phyloP scores from a whole-genome alignment of 371 early-diverging fungal genomes.

The Synchytrium microbalum region DNA sequence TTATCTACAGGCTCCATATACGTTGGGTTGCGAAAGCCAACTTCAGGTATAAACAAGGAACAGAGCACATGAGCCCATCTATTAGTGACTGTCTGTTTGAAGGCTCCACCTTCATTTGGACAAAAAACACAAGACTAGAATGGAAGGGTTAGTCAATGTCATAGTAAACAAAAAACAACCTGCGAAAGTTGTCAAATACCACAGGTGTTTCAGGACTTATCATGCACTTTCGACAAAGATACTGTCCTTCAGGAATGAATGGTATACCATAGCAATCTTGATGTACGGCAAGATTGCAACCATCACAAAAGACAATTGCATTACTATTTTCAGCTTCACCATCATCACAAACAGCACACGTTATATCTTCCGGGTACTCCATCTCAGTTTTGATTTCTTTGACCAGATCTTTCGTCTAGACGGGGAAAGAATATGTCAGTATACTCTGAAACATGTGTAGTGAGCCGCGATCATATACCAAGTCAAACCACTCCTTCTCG shows the following conservation, averaged over 20 bases:
- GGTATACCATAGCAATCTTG: slow-evolving; percentile 99
- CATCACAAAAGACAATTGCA: slow-evolving; percentile 98
- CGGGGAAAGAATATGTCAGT: neutral
- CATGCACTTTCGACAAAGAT: slow-evolving; percentile 97
- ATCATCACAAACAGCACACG: slow-evolving; percentile 92
- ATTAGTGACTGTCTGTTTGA: slow-evolving; percentile 88
- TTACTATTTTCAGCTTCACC: slow-evolving; percentile 95
- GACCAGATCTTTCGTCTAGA: slow-evolving; percentile 50
- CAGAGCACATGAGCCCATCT: slow-evolving; percentile 96
- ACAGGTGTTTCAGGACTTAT: slow-evolving; percentile 84
- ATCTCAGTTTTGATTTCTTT: slow-evolving; percentile 32
- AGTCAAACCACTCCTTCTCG: slow-evolving; percentile 95
- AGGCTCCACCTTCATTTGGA: slow-evolving; percentile 90
- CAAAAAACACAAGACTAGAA: slow-evolving; percentile 80
- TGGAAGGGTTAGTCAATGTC: neutral
- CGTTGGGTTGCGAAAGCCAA: slow-evolving; percentile 76
- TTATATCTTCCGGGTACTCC: slow-evolving; percentile 63
- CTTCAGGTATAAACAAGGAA: slow-evolving; percentile 94
- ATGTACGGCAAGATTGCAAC: slow-evolving; percentile 98
- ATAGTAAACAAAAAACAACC: slow-evolving; percentile 3
- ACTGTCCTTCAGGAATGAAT: slow-evolving; percentile 97
- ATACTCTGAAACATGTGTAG: neutral
- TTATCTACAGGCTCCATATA: slow-evolving; percentile 97
- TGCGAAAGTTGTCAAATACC: slow-evolving; percentile 17
- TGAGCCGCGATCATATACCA: slow-evolving; percentile 31